Conservation (phyloP, 441 rosid species). For the Caryocar brasiliense region DNA sequence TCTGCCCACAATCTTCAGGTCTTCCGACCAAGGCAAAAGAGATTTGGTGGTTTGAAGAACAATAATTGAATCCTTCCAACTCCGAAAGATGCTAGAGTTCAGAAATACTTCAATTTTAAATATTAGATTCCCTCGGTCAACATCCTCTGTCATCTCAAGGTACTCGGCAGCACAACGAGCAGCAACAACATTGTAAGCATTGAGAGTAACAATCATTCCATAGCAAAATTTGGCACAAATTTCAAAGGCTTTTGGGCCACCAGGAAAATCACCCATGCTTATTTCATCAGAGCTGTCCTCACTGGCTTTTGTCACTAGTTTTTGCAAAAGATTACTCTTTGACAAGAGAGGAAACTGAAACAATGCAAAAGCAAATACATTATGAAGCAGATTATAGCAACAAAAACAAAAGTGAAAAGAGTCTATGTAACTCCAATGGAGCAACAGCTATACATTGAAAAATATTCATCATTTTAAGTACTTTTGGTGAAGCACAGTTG, state of each 20-base stretch:
- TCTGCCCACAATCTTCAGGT: conserved; percentile 71
- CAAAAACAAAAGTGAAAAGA: not conserved
- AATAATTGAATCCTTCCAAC: conserved; percentile 95
- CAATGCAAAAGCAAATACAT: conserved; percentile 9
- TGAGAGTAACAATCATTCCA: conserved; percentile 80
- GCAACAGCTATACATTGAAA: not conserved
- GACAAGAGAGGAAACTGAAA: conserved; percentile 90
- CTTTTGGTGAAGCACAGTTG: too few species aligned
- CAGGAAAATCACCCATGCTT: conserved; percentile 58
- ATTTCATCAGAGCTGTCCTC: conserved; percentile 59
- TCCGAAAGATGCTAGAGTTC: conserved; percentile 69
- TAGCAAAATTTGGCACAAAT: conserved; percentile 95
- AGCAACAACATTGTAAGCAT: conserved; percentile 76
- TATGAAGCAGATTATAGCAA: not conserved
- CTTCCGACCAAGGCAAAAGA: conserved; percentile 81
- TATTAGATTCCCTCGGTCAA: conserved; percentile 72
- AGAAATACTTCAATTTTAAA: conserved; percentile 85
- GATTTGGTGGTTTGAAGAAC: conserved; percentile 82
- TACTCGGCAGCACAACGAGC: conserved; percentile 89
- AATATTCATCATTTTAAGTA: too few species aligned
- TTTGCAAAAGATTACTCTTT: conserved; percentile 67
- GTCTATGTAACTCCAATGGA: not conserved
- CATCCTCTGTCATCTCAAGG: conserved; percentile 87
- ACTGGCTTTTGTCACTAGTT: conserved; percentile 37
- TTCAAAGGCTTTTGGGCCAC: conserved; percentile 86